Base-by-base conservation (phyloP, 768 basidiomycete genomes). In the Trametes elegans region DNA sequence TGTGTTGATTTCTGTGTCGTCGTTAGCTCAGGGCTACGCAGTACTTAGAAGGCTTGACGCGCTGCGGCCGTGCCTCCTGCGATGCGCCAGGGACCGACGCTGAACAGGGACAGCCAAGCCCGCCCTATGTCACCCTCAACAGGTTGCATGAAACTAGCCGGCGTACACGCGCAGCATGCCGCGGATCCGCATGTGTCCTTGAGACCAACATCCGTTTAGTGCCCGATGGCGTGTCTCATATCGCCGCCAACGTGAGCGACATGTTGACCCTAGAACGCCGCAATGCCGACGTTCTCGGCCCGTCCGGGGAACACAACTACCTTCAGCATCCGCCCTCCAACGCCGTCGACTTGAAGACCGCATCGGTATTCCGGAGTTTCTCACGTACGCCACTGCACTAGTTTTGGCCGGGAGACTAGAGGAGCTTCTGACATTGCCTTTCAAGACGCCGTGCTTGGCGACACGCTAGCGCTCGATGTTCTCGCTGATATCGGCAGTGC, bases 301-400 rank as follows among this genome's bases (percentile, higher is more conserved):
- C 68, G 24, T 62, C 68, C 23, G 63, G 63, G 19, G 68, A 64
- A 42, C 39, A 58, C 14, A 65, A 75, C 60, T 83, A 82, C 62
- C 57, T 79, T 34, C 56, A 64, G 2, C 71, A 77, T 65, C 69
- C 83, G 24, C 73, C 76, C 23, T 82, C 80, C 11, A 68, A 71
- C 63, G 84, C 82, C 3, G 84, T 85, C 5, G 84, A 87, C 68
- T 76, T 78, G 7, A 62, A 72, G n/a, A 58, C 64, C 3, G 66
- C 67, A 8, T 84, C 82, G 28, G 73, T 67, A 0, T 87, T 87
- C 61, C 72, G 71, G 29, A 83, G 82, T 64, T 62, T 70, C 27
- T 58, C 68, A 54, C 62, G 85, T 83, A 60, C 50, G 78, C 38
- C 66, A 21, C 45, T 34, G 24, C 23, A 19, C 29, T 42, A n/a